These are phyloP conservation scores for Dovyalis caffra DNA, from an alignment of 345 rosid species.

Conservation along the genomic window DNA sequence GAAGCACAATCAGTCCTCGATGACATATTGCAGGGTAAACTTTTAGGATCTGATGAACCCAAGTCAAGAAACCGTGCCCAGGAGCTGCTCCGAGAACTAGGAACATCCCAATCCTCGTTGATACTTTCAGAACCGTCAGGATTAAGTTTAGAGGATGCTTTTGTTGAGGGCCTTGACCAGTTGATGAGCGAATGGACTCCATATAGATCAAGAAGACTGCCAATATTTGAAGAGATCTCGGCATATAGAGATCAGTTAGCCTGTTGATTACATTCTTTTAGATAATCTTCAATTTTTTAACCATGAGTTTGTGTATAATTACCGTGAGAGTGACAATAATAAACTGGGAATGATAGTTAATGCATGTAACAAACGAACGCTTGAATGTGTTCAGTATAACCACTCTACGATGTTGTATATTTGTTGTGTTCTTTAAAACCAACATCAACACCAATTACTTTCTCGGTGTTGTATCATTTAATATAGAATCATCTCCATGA, in stretches of 20 bases:
- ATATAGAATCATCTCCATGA: neutral
- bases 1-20: slow-evolving; percentile 56
- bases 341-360: neutral
- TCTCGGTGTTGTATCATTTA: neutral
- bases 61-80: slow-evolving; percentile 48
- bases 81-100: slow-evolving; percentile 20
- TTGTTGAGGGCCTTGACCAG: slow-evolving; percentile 61
- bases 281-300: neutral
- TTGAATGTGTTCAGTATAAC: neutral
- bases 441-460: neutral
- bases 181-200: slow-evolving; percentile 53
- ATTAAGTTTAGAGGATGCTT: slow-evolving; percentile 41
- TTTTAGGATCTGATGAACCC: slow-evolving; percentile 60
- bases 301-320: neutral
- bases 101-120: neutral
- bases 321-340: neutral
- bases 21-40: slow-evolving; percentile 40
- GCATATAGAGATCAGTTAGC: slow-evolving; percentile 63
- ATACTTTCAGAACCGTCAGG: neutral
- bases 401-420: neutral
- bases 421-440: neutral
- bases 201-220: slow-evolving; percentile 74
- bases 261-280: slow-evolving; percentile 26
- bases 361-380: neutral
- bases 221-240: slow-evolving; percentile 84